Base-by-base conservation (phyloP, 805 yeast genomes). In the Zygoascus ofunaensis region DNA sequence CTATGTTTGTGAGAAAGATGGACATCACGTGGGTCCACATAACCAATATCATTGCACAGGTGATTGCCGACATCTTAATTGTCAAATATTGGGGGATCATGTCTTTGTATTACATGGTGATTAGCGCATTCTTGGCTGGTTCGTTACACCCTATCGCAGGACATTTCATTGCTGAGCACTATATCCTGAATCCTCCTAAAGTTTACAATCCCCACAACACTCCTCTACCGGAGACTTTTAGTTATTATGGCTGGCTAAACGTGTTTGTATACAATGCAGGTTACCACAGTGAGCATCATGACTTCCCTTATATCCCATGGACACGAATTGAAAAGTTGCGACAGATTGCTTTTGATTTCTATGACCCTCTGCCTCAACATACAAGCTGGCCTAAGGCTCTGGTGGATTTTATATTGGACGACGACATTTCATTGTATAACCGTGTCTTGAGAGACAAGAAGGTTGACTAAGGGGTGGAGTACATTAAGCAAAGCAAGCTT, bases 251-350 rank as follows among this genome's bases (percentile, higher is more conserved):
- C 0, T 64, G 76, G 21, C 70, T 87, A 52, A 87, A 87, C 58
- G 47, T 71, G 34, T 65, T 89, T 51, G 85, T 92, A 1, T 87
- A 94, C 90, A 87, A 87, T 55, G 96, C 87, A 5, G 97, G 97
- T 2, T 78, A 85, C 59, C 97, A 87, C 63, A 87, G 84, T 56
- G 97, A 87, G 63, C 97, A 87, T 62, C 97, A 87, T 59, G 97
- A 87, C 65, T 87, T 87, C 71, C 97, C 97, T 1, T 87, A 80
- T 60, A 74, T 87, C 54, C 90, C 96, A 0, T 87, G 97, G 97
- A 74, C 92, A 0, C 76, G 78, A 49, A 66, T 87, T 40, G 84
- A 83, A 30, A 65, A 72, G 43, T 65, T 87, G 34, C 71, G 80
- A 44, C 59, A 63, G 39, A 74, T 84, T 26, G 95, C 95, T 2